phyloP scores from a whole-genome alignment of 2,329 filamentous ascomycete genomes.

The Alternaria sp. region DNA sequence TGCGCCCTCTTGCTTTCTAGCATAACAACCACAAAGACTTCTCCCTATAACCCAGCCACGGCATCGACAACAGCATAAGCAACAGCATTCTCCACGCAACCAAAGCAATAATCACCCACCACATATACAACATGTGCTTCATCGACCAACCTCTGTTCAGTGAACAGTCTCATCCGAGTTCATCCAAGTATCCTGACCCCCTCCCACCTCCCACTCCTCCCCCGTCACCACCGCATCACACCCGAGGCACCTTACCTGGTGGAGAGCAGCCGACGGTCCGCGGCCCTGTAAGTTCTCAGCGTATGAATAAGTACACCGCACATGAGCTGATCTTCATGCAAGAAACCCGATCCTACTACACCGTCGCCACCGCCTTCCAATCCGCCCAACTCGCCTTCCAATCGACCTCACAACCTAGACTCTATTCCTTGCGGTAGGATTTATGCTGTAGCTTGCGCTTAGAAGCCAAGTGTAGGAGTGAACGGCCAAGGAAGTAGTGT shows the following conservation, averaged over 20 bases:
- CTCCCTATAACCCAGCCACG: background rate
- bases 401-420: background rate
- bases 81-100: background rate
- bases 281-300: background rate
- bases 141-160: background rate
- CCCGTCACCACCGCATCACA: background rate
- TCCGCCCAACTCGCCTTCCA: conserved; percentile 3
- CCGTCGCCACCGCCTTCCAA: background rate
- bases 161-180: background rate
- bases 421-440: no score
- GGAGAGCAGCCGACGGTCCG: background rate
- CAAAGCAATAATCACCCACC: background rate
- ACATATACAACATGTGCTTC: background rate
- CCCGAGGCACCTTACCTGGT: background rate
- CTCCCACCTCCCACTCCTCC: background rate
- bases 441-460: background rate
- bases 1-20: background rate
- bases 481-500: background rate
- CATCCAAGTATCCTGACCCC: background rate
- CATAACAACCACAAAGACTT: background rate
- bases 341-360: background rate
- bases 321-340: background rate
- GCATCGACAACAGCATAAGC: background rate
- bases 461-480: background rate
- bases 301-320: accelerated